A percentile compares a stretch with the other conserved stretches of the same genome.
These are phyloP conservation scores for Lachnellula subtilissima DNA, from an alignment of 2,329 filamentous ascomycete species.

Conservation along the genomic window DNA sequence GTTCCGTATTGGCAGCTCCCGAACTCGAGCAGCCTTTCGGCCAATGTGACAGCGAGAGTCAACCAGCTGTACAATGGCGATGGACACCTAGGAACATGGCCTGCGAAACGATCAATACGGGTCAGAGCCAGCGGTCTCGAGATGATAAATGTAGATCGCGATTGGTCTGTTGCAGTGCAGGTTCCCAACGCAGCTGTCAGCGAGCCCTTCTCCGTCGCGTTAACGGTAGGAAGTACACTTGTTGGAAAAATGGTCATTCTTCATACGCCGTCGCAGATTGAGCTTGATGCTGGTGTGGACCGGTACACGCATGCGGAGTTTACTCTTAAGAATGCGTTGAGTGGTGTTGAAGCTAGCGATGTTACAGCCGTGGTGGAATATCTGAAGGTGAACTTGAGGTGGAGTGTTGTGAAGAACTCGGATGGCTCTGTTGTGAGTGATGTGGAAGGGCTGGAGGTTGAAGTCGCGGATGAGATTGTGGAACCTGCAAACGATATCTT, in stretches of 20 bases:
- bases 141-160: not conserved
- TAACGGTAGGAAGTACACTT: not conserved
- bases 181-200: not conserved
- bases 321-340: not conserved
- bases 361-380: not conserved
- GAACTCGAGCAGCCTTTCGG: slow-evolving; percentile 50
- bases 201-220: not conserved
- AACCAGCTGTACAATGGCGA: slow-evolving; percentile 41
- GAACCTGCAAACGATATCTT: not conserved
- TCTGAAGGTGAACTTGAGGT: not conserved
- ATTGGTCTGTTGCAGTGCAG: not conserved
- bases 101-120: not conserved
- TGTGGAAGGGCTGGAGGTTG: slow-evolving; percentile 1
- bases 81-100: not conserved
- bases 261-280: not conserved
- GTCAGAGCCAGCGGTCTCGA: not conserved
- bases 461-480: slow-evolving; percentile 3
- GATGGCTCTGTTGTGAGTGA: not conserved
- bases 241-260: not conserved
- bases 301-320: not conserved
- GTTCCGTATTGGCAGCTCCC: slow-evolving; percentile 37
- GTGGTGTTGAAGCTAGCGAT: not conserved
- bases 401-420: not conserved
- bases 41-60: slow-evolving; percentile 57
- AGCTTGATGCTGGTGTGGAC: not conserved